Base-by-base conservation (phyloP, 805 yeast genomes). In the Maudiozyma barnettii region DNA sequence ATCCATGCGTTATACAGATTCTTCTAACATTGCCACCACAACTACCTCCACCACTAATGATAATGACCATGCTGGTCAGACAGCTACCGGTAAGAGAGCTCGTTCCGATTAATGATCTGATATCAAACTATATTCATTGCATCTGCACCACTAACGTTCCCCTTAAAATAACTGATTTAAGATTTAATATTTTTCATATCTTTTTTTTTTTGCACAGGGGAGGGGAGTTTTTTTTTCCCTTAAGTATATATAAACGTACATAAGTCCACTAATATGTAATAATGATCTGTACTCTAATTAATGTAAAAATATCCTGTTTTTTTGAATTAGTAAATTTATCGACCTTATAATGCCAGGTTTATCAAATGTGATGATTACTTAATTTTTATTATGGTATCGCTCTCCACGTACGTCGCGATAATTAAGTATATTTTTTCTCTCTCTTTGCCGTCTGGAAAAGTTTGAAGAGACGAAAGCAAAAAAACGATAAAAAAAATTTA, bases 61-160 rank as follows among this genome's bases (percentile, higher is more conserved):
- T 38, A 38, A 38, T 38, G 41, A 38, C 18, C 36, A 26, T 18
- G 13, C 8, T 10, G 43, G 45, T 21, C 46, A 49, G 37, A 46
- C 48, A 46, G 52, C 38, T 18, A 19, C 8, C 12, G 43, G 48
- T 30, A 49, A 49, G 37, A 46, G 49, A 46, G 52, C 49, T 21
- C 48, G 49, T 33, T 45, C 68, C 36, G 50, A 51, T 39, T 49
- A 39, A 41, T 12, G 13, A 20, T 5, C 10, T 6, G 5, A 18
- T 16, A 33, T n/a, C 36, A 16, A 6, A 33, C 6, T 33, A 14
- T 33, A 14, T 16, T 33, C 9, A 26, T 26, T 6, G 30, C 30
- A 26, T 26, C 30, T 26, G 30, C 30, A 26, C 30, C 30, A 26
- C 30, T 12, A 26, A 26, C 30, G 10, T 6, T 12, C 30, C 30